Conservation (phyloP, 805 yeast species). For the Kazachstania africana region DNA sequence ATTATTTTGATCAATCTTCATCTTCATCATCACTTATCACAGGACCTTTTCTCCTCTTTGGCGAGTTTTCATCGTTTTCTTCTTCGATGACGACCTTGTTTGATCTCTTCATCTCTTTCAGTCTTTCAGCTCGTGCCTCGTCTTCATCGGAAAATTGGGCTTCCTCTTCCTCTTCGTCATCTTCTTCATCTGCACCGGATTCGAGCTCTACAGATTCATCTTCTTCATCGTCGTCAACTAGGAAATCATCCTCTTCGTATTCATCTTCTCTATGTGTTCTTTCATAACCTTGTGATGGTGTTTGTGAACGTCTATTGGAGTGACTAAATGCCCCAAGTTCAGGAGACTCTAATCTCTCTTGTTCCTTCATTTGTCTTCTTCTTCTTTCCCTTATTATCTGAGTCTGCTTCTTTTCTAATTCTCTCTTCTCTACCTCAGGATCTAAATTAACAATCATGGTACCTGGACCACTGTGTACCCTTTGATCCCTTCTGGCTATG, state of each 20-base stretch:
- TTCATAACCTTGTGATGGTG: conserved; percentile 4
- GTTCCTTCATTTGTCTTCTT: conserved; percentile 44
- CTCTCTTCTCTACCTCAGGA: conserved; percentile 57
- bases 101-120: conserved; percentile 41
- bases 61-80: conserved; percentile 21
- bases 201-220: conserved; percentile 15
- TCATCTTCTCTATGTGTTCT: conserved; percentile 16
- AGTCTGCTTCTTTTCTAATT: conserved; percentile 54
- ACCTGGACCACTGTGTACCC: conserved; percentile 28
- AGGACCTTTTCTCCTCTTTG: conserved; percentile 22
- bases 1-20: conserved; percentile 33
- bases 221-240: conserved; percentile 27
- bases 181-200: conserved; percentile 22
- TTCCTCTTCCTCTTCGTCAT: conserved; percentile 22
- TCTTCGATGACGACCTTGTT: conserved; percentile 41
- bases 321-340: conserved; percentile 22
- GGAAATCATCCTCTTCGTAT: conserved; percentile 26
- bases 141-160: conserved; percentile 35
- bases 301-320: conserved; percentile 7
- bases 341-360: conserved; percentile 39
- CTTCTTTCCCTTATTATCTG: conserved; percentile 56
- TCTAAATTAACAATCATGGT: conserved; percentile 37
- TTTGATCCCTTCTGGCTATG: conserved; percentile 31
- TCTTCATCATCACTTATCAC: conserved; percentile 26
- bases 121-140: conserved; percentile 46